Base-by-base conservation (phyloP, 306 rosid species). In the Vicia sativa region DNA sequence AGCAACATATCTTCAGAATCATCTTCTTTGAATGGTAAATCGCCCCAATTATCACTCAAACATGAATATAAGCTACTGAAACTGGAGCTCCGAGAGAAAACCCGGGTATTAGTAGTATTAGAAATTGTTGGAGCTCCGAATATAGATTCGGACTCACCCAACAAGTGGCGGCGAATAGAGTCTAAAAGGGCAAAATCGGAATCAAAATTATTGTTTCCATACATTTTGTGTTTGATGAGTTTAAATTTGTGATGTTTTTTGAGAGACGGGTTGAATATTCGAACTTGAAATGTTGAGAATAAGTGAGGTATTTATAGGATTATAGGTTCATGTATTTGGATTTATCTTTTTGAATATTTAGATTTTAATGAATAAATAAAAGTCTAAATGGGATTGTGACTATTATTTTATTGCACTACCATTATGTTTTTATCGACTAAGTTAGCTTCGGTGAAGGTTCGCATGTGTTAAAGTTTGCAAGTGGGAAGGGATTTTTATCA, bases 1-100 rank as follows among this genome's bases (percentile, higher is more conserved):
- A 93, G 75, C 2, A 93, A 63, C 98, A 93, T 93, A 68, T 93
- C 98, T 55, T 93, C 98, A 6, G 96, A 82, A 50, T 93, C 98
- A 59, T 93, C 81, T n/a, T 78, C 91, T 16, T 86, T 90, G 9
- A 93, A 79, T 0, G 98, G 98, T 44, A 93, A 62, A 3, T 83
- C 87, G 0, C 98, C 98, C 98, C 98, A 93, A 14, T 74, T 79
- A 2, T 90, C 89, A 0, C 83, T 79, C 66, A 92, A 62, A 39
- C 96, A 92, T 11, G 96, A 81, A 67, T 83, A 68, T 55, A 92
- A 68, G 77, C 89, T 83, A 26, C 89, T 76, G 76, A 84, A 84
- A 70, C 86, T 84, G 85, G 89, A 84, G 80, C 79, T 85, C 86
- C 87, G 86, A 31, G 79, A 54, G 69, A 80, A 86, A 35, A 72